Conservation (phyloP, 2,329 filamentous ascomycete genomes). For the Orbilia brochopaga region DNA sequence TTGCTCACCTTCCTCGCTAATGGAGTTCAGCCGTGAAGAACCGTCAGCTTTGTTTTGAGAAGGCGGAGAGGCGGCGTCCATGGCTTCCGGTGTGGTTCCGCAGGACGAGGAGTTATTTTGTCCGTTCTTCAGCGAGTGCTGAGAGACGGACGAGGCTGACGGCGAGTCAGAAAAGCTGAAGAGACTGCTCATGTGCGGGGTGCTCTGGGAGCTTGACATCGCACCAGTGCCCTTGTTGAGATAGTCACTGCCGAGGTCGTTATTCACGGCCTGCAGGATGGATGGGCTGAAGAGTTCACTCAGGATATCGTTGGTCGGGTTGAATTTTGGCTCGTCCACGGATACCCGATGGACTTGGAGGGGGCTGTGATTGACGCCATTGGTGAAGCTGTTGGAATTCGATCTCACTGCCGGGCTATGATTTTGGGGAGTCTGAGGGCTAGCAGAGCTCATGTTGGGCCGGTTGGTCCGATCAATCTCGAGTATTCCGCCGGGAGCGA, state of each 20-base stretch:
- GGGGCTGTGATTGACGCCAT: constrained; percentile 48
- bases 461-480: constrained; percentile 32
- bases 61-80: constrained; percentile 51
- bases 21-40: constrained; percentile 44
- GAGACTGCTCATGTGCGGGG: constrained; percentile 53
- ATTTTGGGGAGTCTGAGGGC: constrained; percentile 48
- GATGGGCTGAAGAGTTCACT: constrained; percentile 67
- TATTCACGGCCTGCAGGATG: constrained; percentile 61
- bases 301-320: constrained; percentile 52
- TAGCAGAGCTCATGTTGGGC: constrained; percentile 28
- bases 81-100: constrained; percentile 55
- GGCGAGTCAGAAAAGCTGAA: constrained; percentile 61
- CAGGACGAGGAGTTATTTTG: constrained; percentile 54
- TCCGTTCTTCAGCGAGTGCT: constrained; percentile 55
- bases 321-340: constrained; percentile 46
- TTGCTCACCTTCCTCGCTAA: constrained; percentile 52
- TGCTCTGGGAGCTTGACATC: constrained; percentile 58
- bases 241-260: constrained; percentile 58
- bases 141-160: constrained; percentile 63
- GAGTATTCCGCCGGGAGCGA: constrained; percentile 37
- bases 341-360: constrained; percentile 45
- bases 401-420: constrained; percentile 58
- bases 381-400: constrained; percentile 57
- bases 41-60: constrained; percentile 38
- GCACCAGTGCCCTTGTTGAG: constrained; percentile 57